These are phyloP conservation scores for Hygrophorus pudorinus DNA, from an alignment of 768 basidiomycete genomes.

Conservation along the genomic window DNA sequence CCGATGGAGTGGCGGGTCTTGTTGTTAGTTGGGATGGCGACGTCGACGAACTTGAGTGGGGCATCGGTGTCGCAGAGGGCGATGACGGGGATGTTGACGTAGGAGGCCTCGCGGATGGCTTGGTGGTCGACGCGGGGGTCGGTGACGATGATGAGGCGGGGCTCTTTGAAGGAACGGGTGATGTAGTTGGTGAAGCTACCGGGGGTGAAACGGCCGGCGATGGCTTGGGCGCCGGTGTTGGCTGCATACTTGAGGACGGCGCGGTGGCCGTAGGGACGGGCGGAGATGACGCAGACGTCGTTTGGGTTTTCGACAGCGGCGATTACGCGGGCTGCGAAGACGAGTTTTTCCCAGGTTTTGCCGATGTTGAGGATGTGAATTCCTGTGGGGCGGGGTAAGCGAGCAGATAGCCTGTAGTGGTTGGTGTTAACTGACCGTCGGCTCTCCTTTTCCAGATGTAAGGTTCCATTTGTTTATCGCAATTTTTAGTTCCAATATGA, in stretches of 20 bases:
- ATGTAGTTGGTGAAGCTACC: conserved; percentile 99
- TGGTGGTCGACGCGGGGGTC: conserved; percentile 99
- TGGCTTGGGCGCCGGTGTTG: conserved; percentile 97
- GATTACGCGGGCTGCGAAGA: conserved; percentile 95
- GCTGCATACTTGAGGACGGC: conserved; percentile 98
- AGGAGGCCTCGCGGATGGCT: conserved; percentile 98
- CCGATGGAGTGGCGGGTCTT: conserved; percentile 96
- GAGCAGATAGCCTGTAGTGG: neutral
- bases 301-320: conserved; percentile 97
- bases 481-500: conserved; percentile 98
- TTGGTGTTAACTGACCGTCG: conserved; percentile 87
- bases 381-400: conserved; percentile 37
- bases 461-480: conserved; percentile 97
- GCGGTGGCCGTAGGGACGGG: conserved; percentile 97
- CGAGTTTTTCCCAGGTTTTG: conserved; percentile 99
- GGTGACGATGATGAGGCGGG: conserved; percentile 95
- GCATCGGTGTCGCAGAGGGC: conserved; percentile 99
- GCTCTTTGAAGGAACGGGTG: conserved; percentile 99
- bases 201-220: conserved; percentile 98
- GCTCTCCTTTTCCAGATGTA: conserved; percentile 96
- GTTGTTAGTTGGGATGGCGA: conserved; percentile 99
- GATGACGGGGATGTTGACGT: conserved; percentile 99
- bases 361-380: conserved; percentile 97
- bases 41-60: conserved; percentile 93
- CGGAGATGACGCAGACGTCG: conserved; percentile 96